Conservation (phyloP, 139 green algal genomes). For the Chlorella sp. region DNA sequence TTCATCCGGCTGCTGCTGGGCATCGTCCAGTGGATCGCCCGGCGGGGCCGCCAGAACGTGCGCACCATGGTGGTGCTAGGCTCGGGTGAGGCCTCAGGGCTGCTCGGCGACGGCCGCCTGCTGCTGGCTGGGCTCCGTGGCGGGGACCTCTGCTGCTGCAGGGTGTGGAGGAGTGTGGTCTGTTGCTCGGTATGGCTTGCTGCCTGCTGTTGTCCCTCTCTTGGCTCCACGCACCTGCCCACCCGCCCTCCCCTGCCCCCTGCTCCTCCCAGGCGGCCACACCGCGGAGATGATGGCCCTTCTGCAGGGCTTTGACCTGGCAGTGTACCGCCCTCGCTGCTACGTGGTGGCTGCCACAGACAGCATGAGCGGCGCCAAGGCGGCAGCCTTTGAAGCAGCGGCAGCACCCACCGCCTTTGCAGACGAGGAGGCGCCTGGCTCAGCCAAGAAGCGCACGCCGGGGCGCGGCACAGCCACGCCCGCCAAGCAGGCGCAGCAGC, state of each 20-base stretch:
- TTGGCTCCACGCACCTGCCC: background rate
- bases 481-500: background rate
- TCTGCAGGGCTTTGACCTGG: conserved; percentile 59
- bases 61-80: conserved; percentile 83
- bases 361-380: conserved; percentile 68
- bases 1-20: conserved; percentile 4
- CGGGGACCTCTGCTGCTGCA: too few species aligned
- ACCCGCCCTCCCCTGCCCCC: background rate
- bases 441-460: background rate
- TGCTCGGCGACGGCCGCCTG: background rate
- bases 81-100: conserved; percentile 59
- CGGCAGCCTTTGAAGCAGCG: conserved; percentile 41
- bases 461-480: background rate
- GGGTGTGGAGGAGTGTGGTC: too few species aligned
- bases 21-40: background rate
- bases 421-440: conserved; percentile 8
- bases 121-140: background rate
- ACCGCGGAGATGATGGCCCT: conserved; percentile 92
- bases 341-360: conserved; percentile 86
- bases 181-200: background rate
- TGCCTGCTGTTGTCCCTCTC: too few species aligned
- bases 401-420: background rate
- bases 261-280: conserved; percentile 79
- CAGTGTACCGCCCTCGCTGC: conserved; percentile 62
- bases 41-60: background rate